Evolutionary conservation across 106 monocot genomes (phyloP), one percentile per base, ranked within the genome.

Genomic region (Iris macrosiphon): DNA sequence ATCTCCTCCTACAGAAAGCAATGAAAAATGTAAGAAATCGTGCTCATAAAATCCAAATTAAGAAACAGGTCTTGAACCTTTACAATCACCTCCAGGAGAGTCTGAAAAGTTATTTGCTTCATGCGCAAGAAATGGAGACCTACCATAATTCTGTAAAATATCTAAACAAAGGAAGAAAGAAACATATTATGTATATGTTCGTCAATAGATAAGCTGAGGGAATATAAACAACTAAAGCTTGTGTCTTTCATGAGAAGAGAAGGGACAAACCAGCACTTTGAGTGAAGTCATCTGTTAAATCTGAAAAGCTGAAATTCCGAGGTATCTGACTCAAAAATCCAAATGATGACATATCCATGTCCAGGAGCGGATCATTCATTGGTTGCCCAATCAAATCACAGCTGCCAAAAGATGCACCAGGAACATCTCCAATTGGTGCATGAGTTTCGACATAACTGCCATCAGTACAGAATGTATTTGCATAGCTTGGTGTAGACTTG

Each of bases 261-360:
- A n/a, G 43, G 33, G 40, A 61, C 72, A 32, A 3, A 91, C 91
- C 92, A 58, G 75, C 60, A 62, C 88, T 78, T 24, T 85, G 82
- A 45, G 68, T 64, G 39, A 92, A 92, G 46, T 86, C 81, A 65
- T 76, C 85, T 21, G 95, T 70, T 59, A 95, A 85, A 79, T 95
- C 81, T 30, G 95, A 89, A 62, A 95, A 89, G 32, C 89, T 89
- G 63, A 89, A 89, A 75, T 74, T 89, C 45, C 85, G 66, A 55
- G 89, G 89, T 51, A 95, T 81, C 46, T 95, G 95, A 60, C 76
- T 82, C 45, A 95, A 66, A 69, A 80, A 85, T 27, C 85, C 89
- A 74, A 76, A 81, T 17, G 78, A 64, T 31, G 77, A 52, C 24
- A 80, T 29, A 75, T 94, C 94, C 22, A 79, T 66, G 47, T 85